A percentile compares a stretch with the other conserved stretches of the same genome.
Conservation (phyloP, 2,329 filamentous ascomycete genomes). For the Fusarium sp. region DNA sequence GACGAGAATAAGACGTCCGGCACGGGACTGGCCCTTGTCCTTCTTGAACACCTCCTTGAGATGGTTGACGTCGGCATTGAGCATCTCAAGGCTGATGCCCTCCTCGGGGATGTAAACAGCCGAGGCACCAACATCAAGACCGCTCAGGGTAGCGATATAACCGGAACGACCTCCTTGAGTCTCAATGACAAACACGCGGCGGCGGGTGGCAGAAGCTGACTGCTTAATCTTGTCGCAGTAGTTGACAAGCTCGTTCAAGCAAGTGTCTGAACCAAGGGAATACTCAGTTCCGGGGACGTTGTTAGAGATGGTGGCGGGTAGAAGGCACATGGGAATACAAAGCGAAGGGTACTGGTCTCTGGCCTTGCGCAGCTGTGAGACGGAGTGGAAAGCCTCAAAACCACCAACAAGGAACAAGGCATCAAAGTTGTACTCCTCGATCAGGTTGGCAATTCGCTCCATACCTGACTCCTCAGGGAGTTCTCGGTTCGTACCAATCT, state of each 20-base stretch:
- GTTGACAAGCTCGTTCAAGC: constrained; percentile 90
- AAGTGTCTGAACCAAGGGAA: constrained; percentile 95
- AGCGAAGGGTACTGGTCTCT: constrained; percentile 82
- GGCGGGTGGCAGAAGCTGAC: constrained; percentile 90
- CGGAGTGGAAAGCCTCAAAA: constrained; percentile 94
- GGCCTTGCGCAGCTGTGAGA: constrained; percentile 86
- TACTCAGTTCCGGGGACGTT: constrained; percentile 98
- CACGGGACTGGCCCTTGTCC: constrained; percentile 88
- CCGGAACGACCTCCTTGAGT: constrained; percentile 95
- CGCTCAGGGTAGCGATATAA: constrained; percentile 91
- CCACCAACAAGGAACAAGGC: constrained; percentile 92
- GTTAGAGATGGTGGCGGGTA: constrained; percentile 98
- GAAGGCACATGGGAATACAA: constrained; percentile 89
- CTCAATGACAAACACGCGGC: constrained; percentile 96
- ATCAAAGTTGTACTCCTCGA: constrained; percentile 89
- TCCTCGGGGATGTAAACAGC: constrained; percentile 98
- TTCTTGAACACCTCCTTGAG: constrained; percentile 85
- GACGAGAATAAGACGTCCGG: constrained; percentile 93
- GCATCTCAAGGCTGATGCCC: constrained; percentile 92
- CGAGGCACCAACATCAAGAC: constrained; percentile 88
- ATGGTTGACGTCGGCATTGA: constrained; percentile 88
- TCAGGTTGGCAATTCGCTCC: constrained; percentile 81
- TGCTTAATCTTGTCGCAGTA: constrained; percentile 99
- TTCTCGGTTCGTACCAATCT: constrained; percentile 97
- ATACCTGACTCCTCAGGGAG: constrained; percentile 88